A percentile compares a stretch with the other conserved stretches of the same genome.
These are phyloP conservation scores for Sphaceloma murrayae DNA, from an alignment of 2,329 filamentous ascomycete species.

Conservation along the genomic window DNA sequence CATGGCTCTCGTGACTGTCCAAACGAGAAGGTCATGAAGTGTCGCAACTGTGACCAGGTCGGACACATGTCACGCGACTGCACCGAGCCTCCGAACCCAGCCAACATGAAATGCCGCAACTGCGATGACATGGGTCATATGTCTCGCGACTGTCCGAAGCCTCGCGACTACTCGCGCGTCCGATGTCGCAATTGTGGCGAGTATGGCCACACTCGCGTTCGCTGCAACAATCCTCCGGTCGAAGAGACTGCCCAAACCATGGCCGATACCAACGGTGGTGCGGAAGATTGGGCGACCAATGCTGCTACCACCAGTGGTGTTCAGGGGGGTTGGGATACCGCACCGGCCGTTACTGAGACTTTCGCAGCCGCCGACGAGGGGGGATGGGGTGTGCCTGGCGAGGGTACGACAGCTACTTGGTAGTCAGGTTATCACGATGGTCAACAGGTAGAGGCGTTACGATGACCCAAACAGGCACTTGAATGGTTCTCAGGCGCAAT, in stretches of 20 bases:
- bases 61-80: constrained; percentile 55
- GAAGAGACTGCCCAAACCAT: neutral
- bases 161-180: constrained; percentile 42
- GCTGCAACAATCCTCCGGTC: constrained; percentile 21
- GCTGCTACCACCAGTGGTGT: neutral
- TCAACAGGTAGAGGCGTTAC: too few species aligned
- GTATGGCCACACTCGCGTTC: constrained; percentile 20
- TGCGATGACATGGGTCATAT: constrained; percentile 45
- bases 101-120: constrained; percentile 28
- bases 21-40: constrained; percentile 18
- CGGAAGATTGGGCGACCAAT: neutral
- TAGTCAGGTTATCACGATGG: too few species aligned
- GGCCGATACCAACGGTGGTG: neutral
- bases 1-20: constrained; percentile 55
- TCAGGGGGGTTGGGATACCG: neutral
- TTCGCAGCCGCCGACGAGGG: neutral
- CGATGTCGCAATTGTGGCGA: constrained; percentile 41
- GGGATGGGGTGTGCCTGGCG: neutral
- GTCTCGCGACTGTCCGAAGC: constrained; percentile 54
- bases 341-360: neutral
- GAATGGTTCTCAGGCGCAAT: too few species aligned
- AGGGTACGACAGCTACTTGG: too few species aligned
- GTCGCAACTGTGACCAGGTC: constrained; percentile 37
- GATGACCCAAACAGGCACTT: too few species aligned
- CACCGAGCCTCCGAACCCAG: constrained; percentile 39